These are phyloP conservation scores for Metschnikowia anglica DNA, from an alignment of 805 yeast genomes.

Conservation along the genomic window DNA sequence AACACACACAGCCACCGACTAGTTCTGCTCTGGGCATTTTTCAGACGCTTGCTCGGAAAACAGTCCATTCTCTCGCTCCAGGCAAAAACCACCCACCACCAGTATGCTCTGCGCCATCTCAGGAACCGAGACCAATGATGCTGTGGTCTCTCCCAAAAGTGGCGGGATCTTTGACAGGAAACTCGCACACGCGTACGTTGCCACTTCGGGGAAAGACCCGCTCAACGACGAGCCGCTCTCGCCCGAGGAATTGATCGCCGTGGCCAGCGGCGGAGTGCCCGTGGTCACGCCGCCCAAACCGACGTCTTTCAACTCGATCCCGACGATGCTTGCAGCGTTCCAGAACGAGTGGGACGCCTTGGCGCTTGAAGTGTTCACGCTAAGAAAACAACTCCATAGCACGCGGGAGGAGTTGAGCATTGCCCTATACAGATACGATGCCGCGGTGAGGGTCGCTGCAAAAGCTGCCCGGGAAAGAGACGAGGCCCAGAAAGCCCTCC, in stretches of 20 bases:
- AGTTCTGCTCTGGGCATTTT: too few relatives aligned
- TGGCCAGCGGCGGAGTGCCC: slow-evolving; percentile 9
- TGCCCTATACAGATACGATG: slow-evolving; percentile 83
- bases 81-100: neutral
- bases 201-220: slow-evolving; percentile 73
- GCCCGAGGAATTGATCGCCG: slow-evolving; percentile 54
- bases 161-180: slow-evolving; percentile 67
- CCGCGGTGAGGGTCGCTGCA: slow-evolving; percentile 85
- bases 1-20: too few relatives aligned
- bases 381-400: slow-evolving; percentile 66
- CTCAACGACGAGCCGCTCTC: slow-evolving; percentile 61
- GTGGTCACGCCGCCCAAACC: slow-evolving; percentile 28
- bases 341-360: slow-evolving; percentile 91
- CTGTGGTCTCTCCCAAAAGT: slow-evolving; percentile 75
- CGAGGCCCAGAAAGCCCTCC: slow-evolving; percentile 65
- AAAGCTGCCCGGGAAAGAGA: slow-evolving; percentile 73
- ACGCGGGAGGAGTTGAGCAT: slow-evolving; percentile 72
- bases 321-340: slow-evolving; percentile 68
- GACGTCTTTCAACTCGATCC: slow-evolving; percentile 65
- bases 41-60: too few relatives aligned
- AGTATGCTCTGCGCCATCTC: slow-evolving; percentile 45
- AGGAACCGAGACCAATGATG: slow-evolving; percentile 65
- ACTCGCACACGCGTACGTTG: slow-evolving; percentile 59
- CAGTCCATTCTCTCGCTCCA: too few relatives aligned
- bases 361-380: slow-evolving; percentile 73